Conservation (phyloP, 441 rosid species). For the Pelargonium myrrhifolium region DNA sequence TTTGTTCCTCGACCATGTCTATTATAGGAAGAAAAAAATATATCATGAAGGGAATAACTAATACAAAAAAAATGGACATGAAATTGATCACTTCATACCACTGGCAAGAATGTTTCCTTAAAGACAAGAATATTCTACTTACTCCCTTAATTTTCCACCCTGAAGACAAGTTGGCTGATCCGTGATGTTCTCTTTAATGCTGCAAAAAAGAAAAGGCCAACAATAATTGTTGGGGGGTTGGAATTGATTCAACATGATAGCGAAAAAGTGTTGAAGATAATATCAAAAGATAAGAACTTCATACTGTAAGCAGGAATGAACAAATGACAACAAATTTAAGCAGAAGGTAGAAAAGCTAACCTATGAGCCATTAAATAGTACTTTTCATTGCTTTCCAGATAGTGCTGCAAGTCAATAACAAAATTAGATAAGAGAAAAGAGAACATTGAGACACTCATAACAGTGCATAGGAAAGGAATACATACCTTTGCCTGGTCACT, state of each 20-base stretch:
- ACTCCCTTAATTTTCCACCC: slow-evolving; percentile 93
- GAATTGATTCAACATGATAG: slow-evolving; percentile 7
- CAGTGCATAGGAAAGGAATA: slow-evolving; percentile 16
- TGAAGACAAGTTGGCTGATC: slow-evolving; percentile 71
- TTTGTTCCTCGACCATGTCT: neutral
- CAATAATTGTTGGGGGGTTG: slow-evolving; percentile 12
- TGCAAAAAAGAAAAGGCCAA: slow-evolving; percentile 32
- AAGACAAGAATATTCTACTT: slow-evolving; percentile 30
- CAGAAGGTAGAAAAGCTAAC: slow-evolving; percentile 27
- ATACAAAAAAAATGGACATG: neutral
- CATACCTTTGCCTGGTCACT: slow-evolving; percentile 86
- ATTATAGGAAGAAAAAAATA: neutral
- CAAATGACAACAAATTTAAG: slow-evolving; percentile 3
- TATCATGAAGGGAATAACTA: neutral
- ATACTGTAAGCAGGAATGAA: slow-evolving; percentile 5
- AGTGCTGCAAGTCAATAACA: slow-evolving; percentile 59
- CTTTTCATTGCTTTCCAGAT: slow-evolving; percentile 92
- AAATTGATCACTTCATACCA: neutral
- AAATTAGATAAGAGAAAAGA: slow-evolving; percentile 18
- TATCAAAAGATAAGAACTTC: neutral
- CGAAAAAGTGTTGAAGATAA: neutral
- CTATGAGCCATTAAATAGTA: slow-evolving; percentile 97
- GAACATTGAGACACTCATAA: slow-evolving; percentile 13
- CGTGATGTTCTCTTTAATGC: slow-evolving; percentile 71
- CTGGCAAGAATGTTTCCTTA: neutral